Percentiles rank a stretch among this genome's conserved stretches.
Conservation (phyloP, 2,329 filamentous ascomycete species). For the Geosmithia morbida region DNA sequence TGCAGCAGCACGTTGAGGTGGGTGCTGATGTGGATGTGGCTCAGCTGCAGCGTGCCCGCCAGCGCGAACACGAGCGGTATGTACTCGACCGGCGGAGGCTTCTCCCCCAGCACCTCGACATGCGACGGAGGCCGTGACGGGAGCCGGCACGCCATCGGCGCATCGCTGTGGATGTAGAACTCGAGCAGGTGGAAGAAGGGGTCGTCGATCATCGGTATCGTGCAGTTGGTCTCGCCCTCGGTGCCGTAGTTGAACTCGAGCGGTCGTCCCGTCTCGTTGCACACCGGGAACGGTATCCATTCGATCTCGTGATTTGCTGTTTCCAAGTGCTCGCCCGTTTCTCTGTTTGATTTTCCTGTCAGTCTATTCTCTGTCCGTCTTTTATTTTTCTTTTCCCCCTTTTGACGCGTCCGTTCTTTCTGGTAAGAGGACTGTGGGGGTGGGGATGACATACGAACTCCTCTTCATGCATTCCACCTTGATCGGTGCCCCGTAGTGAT, state of each 20-base stretch:
- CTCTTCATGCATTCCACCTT: constrained; percentile 61
- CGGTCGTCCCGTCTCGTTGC: constrained; percentile 73
- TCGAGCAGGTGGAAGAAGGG: constrained; percentile 81
- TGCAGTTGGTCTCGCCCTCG: constrained; percentile 72
- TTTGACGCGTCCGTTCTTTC: not conserved
- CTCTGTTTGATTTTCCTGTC: constrained; percentile 30
- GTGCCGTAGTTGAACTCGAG: constrained; percentile 79
- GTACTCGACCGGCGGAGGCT: constrained; percentile 40
- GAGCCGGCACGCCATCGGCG: constrained; percentile 80
- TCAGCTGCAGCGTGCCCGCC: constrained; percentile 75
- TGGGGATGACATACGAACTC: constrained; percentile 45
- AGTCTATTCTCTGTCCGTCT: not conserved
- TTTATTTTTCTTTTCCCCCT: not conserved
- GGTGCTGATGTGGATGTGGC: constrained; percentile 81
- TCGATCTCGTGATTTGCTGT: constrained; percentile 68
- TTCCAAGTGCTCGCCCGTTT: constrained; percentile 82
- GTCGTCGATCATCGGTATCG: constrained; percentile 61
- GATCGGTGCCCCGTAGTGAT: constrained; percentile 53
- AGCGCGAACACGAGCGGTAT: constrained; percentile 81
- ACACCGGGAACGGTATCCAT: constrained; percentile 82
- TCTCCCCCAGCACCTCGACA: constrained; percentile 38
- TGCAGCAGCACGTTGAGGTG: constrained; percentile 83
- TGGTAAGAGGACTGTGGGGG: not conserved
- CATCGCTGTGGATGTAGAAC: constrained; percentile 97
- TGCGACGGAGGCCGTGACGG: constrained; percentile 56